A percentile compares a stretch with the other conserved stretches of the same genome.
Evolutionary conservation across 768 basidiomycete species (phyloP).

Genomic region (Filobasidium wieringae): DNA sequence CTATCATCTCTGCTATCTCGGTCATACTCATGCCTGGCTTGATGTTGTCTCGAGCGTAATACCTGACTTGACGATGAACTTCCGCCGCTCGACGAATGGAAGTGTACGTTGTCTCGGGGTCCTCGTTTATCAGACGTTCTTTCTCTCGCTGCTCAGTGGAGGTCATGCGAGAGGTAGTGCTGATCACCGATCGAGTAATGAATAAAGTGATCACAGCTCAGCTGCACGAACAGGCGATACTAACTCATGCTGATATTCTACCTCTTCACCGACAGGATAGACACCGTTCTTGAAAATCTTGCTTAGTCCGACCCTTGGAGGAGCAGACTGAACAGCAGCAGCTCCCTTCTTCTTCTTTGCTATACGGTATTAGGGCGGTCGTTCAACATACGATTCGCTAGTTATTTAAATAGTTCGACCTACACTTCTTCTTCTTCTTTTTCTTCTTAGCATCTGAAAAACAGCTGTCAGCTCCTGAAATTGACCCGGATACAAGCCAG

Average conservation of each 20-base stretch:
- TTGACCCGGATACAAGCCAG: not conserved
- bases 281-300: conserved; percentile 76
- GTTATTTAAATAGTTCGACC: conserved; percentile 27
- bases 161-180: conserved; percentile 75
- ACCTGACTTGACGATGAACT: conserved; percentile 84
- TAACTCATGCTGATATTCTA: conserved; percentile 84
- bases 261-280: conserved; percentile 83
- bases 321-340: conserved; percentile 57
- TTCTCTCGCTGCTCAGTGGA: conserved; percentile 77
- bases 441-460: conserved; percentile 58
- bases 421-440: conserved; percentile 74
- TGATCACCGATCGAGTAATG: conserved; percentile 33
- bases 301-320: conserved; percentile 75
- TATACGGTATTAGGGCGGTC: conserved; percentile 1
- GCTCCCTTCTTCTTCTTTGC: conserved; percentile 51
- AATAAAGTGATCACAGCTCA: not conserved
- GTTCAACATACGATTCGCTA: not conserved
- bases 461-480: not conserved
- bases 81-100: conserved; percentile 86
- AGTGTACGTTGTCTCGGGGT: conserved; percentile 75
- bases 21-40: conserved; percentile 88
- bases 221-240: conserved; percentile 33
- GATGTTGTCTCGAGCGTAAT: conserved; percentile 67
- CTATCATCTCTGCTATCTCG: conserved; percentile 84
- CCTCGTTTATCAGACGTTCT: conserved; percentile 66